phyloP scores from a whole-genome alignment of 192 early-diverging fungal species.

The Jimgerdemannia flammicorona region DNA sequence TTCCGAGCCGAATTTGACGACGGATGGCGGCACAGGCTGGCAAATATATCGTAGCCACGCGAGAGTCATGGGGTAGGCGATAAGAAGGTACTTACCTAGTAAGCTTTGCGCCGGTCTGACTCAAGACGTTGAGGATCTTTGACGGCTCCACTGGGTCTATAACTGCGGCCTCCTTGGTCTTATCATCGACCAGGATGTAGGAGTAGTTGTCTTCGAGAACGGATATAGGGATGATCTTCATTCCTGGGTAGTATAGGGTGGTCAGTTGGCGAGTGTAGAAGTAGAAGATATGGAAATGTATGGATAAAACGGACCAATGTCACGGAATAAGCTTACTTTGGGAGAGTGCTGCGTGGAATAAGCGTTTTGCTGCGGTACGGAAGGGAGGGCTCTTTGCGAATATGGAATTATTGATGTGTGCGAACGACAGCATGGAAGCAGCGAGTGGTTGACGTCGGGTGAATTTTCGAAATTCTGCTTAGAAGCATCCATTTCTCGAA shows the following conservation, averaged over 20 bases:
- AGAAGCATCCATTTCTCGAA: no score
- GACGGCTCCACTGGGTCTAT: constrained; percentile 85
- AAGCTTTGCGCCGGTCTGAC: constrained; percentile 46
- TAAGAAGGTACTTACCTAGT: constrained; percentile 25
- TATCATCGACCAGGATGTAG: constrained; percentile 75
- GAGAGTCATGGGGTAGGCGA: not conserved
- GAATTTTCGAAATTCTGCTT: no score
- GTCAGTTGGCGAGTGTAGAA: no score
- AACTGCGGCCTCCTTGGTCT: constrained; percentile 62
- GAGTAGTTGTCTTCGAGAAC: constrained; percentile 85
- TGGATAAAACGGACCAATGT: no score
- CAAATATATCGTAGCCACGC: constrained; percentile 2
- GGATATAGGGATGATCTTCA: constrained; percentile 62
- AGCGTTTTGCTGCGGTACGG: no score
- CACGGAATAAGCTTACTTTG: no score
- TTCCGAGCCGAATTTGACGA: not conserved
- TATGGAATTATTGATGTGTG: no score
- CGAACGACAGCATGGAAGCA: no score
- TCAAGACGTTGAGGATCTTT: constrained; percentile 58
- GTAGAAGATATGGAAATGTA: no score
- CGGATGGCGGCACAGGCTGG: not conserved
- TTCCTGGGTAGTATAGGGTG: constrained; percentile 8
- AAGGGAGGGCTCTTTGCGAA: no score
- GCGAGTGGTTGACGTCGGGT: no score
- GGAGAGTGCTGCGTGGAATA: no score